Base-by-base conservation (phyloP, 306 rosid genomes). In the Crataegus laevigata region DNA sequence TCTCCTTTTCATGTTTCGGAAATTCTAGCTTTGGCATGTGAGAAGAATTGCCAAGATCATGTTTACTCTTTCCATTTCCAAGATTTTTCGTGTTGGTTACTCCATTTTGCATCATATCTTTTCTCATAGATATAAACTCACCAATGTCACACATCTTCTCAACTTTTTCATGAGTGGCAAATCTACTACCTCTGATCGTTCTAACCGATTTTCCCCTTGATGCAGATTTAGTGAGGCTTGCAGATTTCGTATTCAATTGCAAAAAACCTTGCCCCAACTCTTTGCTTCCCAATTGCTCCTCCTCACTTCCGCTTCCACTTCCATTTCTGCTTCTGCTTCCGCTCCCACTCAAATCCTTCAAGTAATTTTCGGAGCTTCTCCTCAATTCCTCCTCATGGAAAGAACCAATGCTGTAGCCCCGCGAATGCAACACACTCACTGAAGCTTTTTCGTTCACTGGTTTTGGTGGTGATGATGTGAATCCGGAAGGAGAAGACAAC, bases 121-220 rank as follows among this genome's bases (percentile, higher is more conserved):
- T 85, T 73, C 89, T 86, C 79, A 50, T 67, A 61, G 58, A 69
- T 26, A 55, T 54, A 40, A 82, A 32, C 64, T 83, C 85, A 30
- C 74, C 79, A 82, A 54, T 80, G 17, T 54, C 80, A 57, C 54
- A 34, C 74, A 25, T 82, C 85, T 84, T 83, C 71, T 76, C 82
- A 30, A 47, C 69, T 81, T 81, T 85, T 34, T 79, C 85, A 68
- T 83, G 84, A 7, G 86, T 73, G 72, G 76, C 30, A 71, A 75
- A 59, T 78, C 81, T 79, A 75, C 82, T 77, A 47, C 80, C 29
- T 85, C 92, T 88, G 80, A 96, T 80, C 26, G 97, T 96, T 85
- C 99, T 85, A 24, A 96, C 96, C 11, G 98, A 96, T 84, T 83
- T 96, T 65, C 97, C 99, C 78, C 84, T 85, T 11, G 84, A 71